Percentiles rank a stretch among this genome's conserved stretches.
Evolutionary conservation across 352 stramenopile genomes (phyloP).

Genomic region (Globisporangium takayamanum): DNA sequence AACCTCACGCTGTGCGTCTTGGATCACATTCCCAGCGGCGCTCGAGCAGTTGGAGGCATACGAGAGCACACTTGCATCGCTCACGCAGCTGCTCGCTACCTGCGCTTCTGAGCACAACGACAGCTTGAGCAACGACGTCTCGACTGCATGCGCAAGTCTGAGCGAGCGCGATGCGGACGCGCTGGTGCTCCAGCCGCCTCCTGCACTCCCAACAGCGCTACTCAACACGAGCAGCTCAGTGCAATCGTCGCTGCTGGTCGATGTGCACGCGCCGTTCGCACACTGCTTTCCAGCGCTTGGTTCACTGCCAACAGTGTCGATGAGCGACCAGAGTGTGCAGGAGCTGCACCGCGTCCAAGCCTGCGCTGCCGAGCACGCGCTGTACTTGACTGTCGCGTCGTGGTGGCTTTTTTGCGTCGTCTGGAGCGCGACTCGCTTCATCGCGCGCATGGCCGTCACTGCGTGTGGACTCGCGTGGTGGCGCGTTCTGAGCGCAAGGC

Average conservation of each 20-base stretch:
- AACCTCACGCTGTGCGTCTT: neutral
- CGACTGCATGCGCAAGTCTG: neutral
- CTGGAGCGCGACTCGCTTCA: slow-evolving; percentile 35
- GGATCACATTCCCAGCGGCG: neutral
- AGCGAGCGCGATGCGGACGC: neutral
- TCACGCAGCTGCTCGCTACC: slow-evolving; percentile 5
- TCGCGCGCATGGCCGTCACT: slow-evolving; percentile 40
- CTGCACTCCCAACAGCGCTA: neutral
- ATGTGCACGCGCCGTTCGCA: neutral
- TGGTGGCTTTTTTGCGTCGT: slow-evolving; percentile 64
- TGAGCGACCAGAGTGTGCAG: slow-evolving; percentile 7
- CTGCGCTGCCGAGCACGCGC: slow-evolving; percentile 45
- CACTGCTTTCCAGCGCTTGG: slow-evolving; percentile 3
- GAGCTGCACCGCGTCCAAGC: slow-evolving; percentile 31
- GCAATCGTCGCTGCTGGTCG: neutral
- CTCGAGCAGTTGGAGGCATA: slow-evolving; percentile 1
- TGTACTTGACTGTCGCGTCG: slow-evolving; percentile 51
- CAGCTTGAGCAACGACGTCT: neutral
- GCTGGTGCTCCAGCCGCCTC: neutral
- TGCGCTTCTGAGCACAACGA: slow-evolving; percentile 1
- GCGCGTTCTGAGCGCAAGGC: slow-evolving; percentile 44
- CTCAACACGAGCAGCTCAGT: neutral
- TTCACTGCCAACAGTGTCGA: neutral
- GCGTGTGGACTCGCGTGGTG: slow-evolving; percentile 40
- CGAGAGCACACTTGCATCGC: neutral